Evolutionary conservation across 2,329 filamentous ascomycete species (phyloP), one percentile per base, ranked within the genome.

Genomic region (Ophiostoma ulmi): DNA sequence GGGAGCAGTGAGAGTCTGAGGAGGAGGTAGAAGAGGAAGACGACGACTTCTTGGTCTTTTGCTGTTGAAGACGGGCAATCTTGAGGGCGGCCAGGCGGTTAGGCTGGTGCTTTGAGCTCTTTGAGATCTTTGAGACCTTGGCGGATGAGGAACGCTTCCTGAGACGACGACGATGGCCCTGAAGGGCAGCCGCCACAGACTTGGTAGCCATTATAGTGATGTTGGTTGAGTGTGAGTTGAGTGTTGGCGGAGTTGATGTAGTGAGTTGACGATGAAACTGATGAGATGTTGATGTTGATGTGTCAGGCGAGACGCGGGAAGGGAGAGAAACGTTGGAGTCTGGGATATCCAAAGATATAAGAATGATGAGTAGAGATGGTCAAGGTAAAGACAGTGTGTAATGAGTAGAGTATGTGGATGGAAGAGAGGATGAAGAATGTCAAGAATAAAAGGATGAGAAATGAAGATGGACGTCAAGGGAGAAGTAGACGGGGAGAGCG

Each of bases 181-280:
- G 72, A 6, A 70, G 67, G 58, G 44, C 31, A 38, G 70, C 55
- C 17, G 68, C 41, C 38, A 64, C 68, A 5, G 68, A 70, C 68
- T 72, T 73, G 64, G 69, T 14, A 67, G 73, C 61, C 71, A 73
- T 72, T 64, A 39, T 22, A 26, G 22, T 31, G 26, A 20, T 48
- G 44, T 17, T 48, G 31, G 31, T 48, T 17, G 26, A 13, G 7
- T 35, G 67, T 36, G 52, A n/a, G 55, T 31, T 7, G n/a, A 20
- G 17, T 14, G 39, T 39, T 26, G 22, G 22, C 58, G 48, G 41
- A 20, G 66, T n/a, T 41, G n/a, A 20, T 26, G 17, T 11, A 38
- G 39, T 22, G n/a, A 8, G 52, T 61, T 61, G 55, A 7, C n/a
- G 48, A 22, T 55, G n/a, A 6, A 10, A 26, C 35, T 63, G 44